A percentile compares a stretch with the other conserved stretches of the same genome.
phyloP scores from a whole-genome alignment of 495 filamentous ascomycete genomes.

The Penicillium chermesinum region DNA sequence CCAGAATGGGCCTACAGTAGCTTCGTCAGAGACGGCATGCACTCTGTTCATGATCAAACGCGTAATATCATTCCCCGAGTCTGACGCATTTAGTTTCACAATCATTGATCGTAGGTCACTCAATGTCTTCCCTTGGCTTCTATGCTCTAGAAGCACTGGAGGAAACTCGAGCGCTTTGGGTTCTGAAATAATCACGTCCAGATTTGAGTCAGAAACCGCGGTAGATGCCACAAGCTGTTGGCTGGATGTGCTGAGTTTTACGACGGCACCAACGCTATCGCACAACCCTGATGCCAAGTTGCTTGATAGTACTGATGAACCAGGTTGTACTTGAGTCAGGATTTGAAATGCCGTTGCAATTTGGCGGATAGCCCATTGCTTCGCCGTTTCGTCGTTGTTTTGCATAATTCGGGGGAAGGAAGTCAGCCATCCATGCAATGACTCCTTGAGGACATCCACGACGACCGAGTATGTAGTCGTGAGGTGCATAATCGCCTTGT shows the following conservation, averaged over 20 bases:
- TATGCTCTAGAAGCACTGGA: slow-evolving; percentile 47
- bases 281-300: slow-evolving; percentile 54
- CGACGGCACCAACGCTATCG: slow-evolving; percentile 40
- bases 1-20: slow-evolving; percentile 73
- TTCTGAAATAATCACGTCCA: slow-evolving; percentile 21
- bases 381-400: slow-evolving; percentile 71
- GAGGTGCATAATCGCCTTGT: slow-evolving; percentile 50
- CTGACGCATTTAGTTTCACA: slow-evolving; percentile 33
- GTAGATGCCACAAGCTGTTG: slow-evolving; percentile 26
- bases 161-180: slow-evolving; percentile 42
- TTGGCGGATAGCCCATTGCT: slow-evolving; percentile 64
- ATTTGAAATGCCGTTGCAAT: slow-evolving; percentile 69
- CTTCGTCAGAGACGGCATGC: slow-evolving; percentile 47
- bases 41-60: slow-evolving; percentile 55
- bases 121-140: slow-evolving; percentile 59
- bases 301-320: slow-evolving; percentile 64
- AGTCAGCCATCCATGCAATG: slow-evolving; percentile 74
- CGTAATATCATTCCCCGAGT: slow-evolving; percentile 42
- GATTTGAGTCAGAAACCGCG: slow-evolving; percentile 9
- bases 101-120: slow-evolving; percentile 46
- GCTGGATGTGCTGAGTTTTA: slow-evolving; percentile 23
- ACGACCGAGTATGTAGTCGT: slow-evolving; percentile 59
- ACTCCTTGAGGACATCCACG: slow-evolving; percentile 62
- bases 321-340: slow-evolving; percentile 58
- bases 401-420: slow-evolving; percentile 80